These are phyloP conservation scores for Trypanosoma boissoni DNA, from an alignment of 208 protist species.

Conservation along the genomic window DNA sequence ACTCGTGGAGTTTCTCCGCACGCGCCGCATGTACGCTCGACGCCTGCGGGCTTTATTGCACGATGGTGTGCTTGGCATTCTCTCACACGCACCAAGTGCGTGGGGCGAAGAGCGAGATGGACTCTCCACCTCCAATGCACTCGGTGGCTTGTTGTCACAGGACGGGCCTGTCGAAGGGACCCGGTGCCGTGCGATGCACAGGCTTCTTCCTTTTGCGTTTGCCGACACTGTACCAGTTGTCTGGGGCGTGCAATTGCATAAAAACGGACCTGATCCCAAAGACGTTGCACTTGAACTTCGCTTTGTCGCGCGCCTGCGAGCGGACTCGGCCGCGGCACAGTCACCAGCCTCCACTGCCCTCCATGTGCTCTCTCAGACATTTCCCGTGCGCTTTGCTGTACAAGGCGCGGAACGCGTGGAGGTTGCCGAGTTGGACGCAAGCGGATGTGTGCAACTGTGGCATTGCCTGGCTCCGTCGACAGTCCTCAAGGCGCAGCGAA, in stretches of 20 bases:
- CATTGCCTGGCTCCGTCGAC: background rate
- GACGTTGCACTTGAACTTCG: background rate
- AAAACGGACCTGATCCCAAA: too few relatives aligned
- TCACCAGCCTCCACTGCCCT: slow-evolving; percentile 4
- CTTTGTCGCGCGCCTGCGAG: background rate
- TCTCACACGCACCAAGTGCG: background rate
- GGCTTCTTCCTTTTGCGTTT: too few relatives aligned
- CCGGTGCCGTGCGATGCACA: too few relatives aligned
- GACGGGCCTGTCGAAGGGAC: too few relatives aligned
- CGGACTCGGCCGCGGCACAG: background rate
- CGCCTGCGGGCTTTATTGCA: slow-evolving; percentile 21
- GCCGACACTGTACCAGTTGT: too few relatives aligned
- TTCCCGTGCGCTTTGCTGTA: slow-evolving; percentile 18
- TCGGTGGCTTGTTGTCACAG: too few relatives aligned
- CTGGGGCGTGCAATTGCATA: too few relatives aligned
- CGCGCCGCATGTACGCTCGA: slow-evolving; percentile 6
- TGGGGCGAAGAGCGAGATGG: background rate
- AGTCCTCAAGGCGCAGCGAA: background rate
- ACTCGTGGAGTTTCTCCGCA: slow-evolving; percentile 16
- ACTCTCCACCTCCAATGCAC: too few relatives aligned
- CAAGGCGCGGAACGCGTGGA: slow-evolving; percentile 9
- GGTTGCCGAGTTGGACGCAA: slow-evolving; percentile 2
- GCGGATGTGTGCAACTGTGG: background rate
- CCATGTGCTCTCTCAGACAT: slow-evolving; percentile 2
- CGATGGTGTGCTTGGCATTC: slow-evolving; percentile 17